Evolutionary conservation across 2,329 filamentous ascomycete species (phyloP).

Genomic region (Rhynchosporium secalis): DNA sequence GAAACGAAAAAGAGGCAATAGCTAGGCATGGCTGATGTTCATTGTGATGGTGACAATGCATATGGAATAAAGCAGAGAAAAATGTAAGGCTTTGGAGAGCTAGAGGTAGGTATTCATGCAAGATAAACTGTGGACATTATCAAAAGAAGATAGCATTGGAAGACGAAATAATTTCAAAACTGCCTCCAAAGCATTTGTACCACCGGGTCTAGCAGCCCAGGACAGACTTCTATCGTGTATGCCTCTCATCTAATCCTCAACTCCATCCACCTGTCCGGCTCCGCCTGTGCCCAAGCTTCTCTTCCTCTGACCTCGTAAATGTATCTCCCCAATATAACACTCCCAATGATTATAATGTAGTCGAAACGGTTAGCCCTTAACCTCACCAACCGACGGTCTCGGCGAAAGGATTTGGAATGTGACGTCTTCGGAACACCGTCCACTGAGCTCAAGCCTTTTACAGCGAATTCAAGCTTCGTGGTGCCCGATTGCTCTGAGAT

Average conservation of each 20-base stretch:
- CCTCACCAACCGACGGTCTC: slow-evolving; percentile 88
- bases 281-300: not conserved
- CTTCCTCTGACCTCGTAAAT: not conserved
- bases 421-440: slow-evolving; percentile 62
- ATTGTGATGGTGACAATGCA: too few species aligned
- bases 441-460: slow-evolving; percentile 66
- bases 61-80: too few species aligned
- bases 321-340: not conserved
- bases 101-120: too few species aligned
- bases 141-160: too few species aligned
- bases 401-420: slow-evolving; percentile 90
- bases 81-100: too few species aligned
- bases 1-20: too few species aligned
- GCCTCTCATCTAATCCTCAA: not conserved
- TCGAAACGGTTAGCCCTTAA: slow-evolving; percentile 61
- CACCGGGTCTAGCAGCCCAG: too few species aligned
- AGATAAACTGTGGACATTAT: too few species aligned
- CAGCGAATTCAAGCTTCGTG: slow-evolving; percentile 66
- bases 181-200: too few species aligned
- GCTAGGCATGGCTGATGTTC: too few species aligned
- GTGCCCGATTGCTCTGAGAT: slow-evolving; percentile 75
- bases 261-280: not conserved
- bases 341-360: slow-evolving; percentile 30
- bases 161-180: too few species aligned
- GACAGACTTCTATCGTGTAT: not conserved